Percentiles rank a stretch among this genome's conserved stretches.
phyloP scores from a whole-genome alignment of 2,329 filamentous ascomycete species.

The Clonostachys solani region DNA sequence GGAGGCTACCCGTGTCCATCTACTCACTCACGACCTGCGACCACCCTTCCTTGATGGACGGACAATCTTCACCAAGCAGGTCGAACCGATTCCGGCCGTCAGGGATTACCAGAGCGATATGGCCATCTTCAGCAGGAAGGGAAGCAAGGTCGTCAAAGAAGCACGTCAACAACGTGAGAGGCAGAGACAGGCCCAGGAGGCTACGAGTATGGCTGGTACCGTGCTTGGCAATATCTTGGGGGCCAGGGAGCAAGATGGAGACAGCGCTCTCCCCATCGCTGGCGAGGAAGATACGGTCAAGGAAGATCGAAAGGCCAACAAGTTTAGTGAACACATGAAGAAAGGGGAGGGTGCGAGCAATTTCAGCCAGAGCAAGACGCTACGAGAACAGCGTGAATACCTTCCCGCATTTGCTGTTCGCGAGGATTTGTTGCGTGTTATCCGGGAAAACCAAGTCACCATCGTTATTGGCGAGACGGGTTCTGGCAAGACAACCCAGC shows the following conservation, averaged over 20 bases:
- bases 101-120: slow-evolving; percentile 95
- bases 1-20: slow-evolving; percentile 81
- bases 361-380: slow-evolving; percentile 88
- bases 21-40: slow-evolving; percentile 88
- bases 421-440: slow-evolving; percentile 86
- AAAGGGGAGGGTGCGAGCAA: slow-evolving; percentile 78
- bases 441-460: slow-evolving; percentile 93
- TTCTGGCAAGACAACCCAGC: slow-evolving; percentile 94
- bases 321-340: slow-evolving; percentile 89
- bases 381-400: slow-evolving; percentile 88
- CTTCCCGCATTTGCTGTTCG: slow-evolving; percentile 94
- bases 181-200: slow-evolving; percentile 90
- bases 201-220: slow-evolving; percentile 89
- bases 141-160: slow-evolving; percentile 89
- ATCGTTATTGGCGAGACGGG: slow-evolving; percentile 97
- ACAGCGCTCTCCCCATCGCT: slow-evolving; percentile 77
- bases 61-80: slow-evolving; percentile 94
- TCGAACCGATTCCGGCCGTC: slow-evolving; percentile 91
- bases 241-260: slow-evolving; percentile 86
- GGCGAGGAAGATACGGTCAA: slow-evolving; percentile 56
- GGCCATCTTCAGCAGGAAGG: slow-evolving; percentile 96
- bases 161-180: slow-evolving; percentile 87
- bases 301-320: slow-evolving; percentile 44
- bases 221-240: slow-evolving; percentile 93
- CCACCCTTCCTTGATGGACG: slow-evolving; percentile 93